Base-by-base conservation (phyloP, 352 stramenopile genomes). In the Saprolegnia diclina region DNA sequence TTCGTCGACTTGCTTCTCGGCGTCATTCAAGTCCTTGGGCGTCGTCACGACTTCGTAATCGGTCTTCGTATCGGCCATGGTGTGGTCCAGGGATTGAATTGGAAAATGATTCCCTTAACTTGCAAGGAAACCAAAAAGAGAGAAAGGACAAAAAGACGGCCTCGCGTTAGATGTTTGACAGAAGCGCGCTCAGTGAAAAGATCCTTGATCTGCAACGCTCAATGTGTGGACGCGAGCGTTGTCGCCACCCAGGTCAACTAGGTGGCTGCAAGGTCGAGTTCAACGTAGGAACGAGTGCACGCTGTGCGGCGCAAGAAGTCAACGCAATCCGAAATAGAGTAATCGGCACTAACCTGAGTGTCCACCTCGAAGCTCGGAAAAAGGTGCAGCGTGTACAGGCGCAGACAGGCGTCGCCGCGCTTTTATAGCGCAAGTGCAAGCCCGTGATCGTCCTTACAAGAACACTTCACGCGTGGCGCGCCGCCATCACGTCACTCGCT, bases 41-140 rank as follows among this genome's bases (percentile, higher is more conserved):
- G 52, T 59, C 1, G 52, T 59, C 24, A 59, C 52, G 16, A 59
- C 52, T 19, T 59, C 35, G 35, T 59, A 59, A 9, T 54, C 46
- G 46, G 13, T 59, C n/a, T 59, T 24, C n/a, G 13, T 59, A 26
- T 42, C 24, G 35, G 52, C 52, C 24, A 40, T 42, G 13, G 35
- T 7, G 52, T 7, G 52, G 16, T 21, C 3, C 3, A 59, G 19
- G 22, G 52, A 59, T 35, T 5, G n/a, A 35, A 19, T 59, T 59
- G 52, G 52, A 48, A 48, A 48, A 48, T 48, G 42, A 48, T 4
- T 48, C 13, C 18, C 35, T 59, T 9, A 21, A n/a, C n/a, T 5
- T 29, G 46, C n/a, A 54, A 54, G 46, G 24, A 22, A 5, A 2
- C n/a, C n/a, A 54, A 54, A 5, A 54, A 29, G 46, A 22, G 46